Base-by-base conservation (phyloP, 805 yeast species). In the Sungouiella blattae region DNA sequence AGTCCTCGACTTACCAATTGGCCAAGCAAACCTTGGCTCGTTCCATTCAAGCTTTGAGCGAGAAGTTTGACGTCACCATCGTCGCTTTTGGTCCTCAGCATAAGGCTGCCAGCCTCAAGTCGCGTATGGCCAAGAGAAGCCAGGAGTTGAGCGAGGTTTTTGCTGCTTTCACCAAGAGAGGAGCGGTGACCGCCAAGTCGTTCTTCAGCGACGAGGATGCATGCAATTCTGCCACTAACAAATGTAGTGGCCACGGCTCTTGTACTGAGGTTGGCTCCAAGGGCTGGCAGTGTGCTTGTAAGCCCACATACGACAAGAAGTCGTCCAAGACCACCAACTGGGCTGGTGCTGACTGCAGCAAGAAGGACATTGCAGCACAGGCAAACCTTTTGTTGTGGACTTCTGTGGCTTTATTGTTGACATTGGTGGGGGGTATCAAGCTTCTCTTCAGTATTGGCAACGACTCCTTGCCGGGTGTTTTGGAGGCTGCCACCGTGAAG, bases 371-470 rank as follows among this genome's bases (percentile, higher is more conserved):
- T 40, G 71, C 83, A 29, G 69, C 75, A 3, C 78, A 78, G 58
- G 78, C 83, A 47, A 77, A 83, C 52, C 68, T 84, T 49, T 67
- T 83, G 44, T 72, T 83, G 49, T 83, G 91, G 87, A 70, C 85
- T 2, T 58, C 73, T 9, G 44, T 82, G 9, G 73, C 69, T 3
- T 56, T 80, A 34, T 32, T 68, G 23, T 58, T 64, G 7, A 57
- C 75, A 14, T 60, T 77, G 30, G 75, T 59, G 25, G 68, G 64
- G 6, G 84, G 82, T 26, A 57, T 80, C 40, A 69, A 71, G 47
- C 67, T 83, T 39, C 59, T 83, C 53, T 55, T 58, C 37, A 53
- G 66, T 24, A 64, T 79, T 41, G 88, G 86, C 13, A 58, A 59
- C 46, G 82, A 78, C 44, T 75, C 79, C 28, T 68, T 82, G 43